Conservation (phyloP, 179 eudicot species). For the Beta corolliflora region DNA sequence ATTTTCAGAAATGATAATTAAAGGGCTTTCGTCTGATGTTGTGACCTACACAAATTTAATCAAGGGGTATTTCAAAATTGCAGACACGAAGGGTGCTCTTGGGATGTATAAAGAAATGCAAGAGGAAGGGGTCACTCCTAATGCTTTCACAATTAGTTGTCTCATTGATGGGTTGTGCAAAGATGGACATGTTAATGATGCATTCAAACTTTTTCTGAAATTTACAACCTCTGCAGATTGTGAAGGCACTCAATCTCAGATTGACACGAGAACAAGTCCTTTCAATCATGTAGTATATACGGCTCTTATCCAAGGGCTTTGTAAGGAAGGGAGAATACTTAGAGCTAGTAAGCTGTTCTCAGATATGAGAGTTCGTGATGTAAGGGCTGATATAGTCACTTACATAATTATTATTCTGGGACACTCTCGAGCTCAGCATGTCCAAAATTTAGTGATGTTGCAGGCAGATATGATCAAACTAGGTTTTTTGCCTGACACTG, state of each 20-base stretch:
- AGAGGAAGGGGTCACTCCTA: conserved; percentile 59
- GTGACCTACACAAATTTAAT: conserved; percentile 73
- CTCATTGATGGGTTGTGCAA: conserved; percentile 80
- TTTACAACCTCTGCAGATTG: conserved; percentile 21
- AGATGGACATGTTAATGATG: conserved; percentile 55
- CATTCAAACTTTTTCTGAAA: conserved; percentile 55
- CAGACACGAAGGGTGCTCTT: conserved; percentile 59
- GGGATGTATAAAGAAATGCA: conserved; percentile 68
- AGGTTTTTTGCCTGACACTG: conserved; percentile 53
- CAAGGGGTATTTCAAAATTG: conserved; percentile 67
- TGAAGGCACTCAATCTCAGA: conserved; percentile 24
- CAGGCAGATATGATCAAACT: conserved; percentile 84
- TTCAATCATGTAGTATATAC: conserved; percentile 63
- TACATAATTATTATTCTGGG: conserved; percentile 48
- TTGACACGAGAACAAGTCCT: conserved; percentile 24
- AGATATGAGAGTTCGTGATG: conserved; percentile 54
- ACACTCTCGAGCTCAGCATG: conserved; percentile 44
- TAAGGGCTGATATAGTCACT: conserved; percentile 55
- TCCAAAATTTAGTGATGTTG: conserved; percentile 55
- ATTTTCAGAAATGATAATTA: conserved; percentile 68
- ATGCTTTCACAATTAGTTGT: conserved; percentile 65
- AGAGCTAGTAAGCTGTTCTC: conserved; percentile 68
- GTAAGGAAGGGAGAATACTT: conserved; percentile 55
- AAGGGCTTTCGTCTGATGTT: conserved; percentile 72
- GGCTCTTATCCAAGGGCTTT: conserved; percentile 65